Conservation (phyloP, 768 basidiomycete species). For the Gloeostereum incarnatum region DNA sequence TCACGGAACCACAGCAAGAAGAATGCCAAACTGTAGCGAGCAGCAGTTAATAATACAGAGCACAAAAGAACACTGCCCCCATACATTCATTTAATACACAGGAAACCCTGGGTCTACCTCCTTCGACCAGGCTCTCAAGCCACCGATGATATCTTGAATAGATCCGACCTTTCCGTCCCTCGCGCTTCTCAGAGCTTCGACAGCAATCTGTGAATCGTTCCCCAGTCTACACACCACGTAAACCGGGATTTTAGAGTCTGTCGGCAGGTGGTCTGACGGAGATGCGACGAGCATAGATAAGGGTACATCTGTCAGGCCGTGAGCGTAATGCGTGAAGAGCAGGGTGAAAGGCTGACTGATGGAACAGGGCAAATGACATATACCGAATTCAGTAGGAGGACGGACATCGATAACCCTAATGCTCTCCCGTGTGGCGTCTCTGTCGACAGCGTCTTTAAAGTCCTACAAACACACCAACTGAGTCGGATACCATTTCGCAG, state of each 20-base stretch:
- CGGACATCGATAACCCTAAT: slow-evolving; percentile 87
- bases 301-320: slow-evolving; percentile 52
- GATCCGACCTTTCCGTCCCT: slow-evolving; percentile 14
- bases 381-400: slow-evolving; percentile 71
- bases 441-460: slow-evolving; percentile 27
- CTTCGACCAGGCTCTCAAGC: slow-evolving; percentile 70
- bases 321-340: slow-evolving; percentile 4
- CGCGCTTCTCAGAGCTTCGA: slow-evolving; percentile 40
- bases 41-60: no score
- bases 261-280: slow-evolving; percentile 37
- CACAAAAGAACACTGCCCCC: neutral
- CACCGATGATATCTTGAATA: slow-evolving; percentile 70
- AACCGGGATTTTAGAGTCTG: slow-evolving; percentile 17
- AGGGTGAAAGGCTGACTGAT: slow-evolving; percentile 41
- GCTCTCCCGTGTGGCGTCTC: slow-evolving; percentile 13
- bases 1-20: no score
- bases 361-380: slow-evolving; percentile 71
- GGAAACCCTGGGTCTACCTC: slow-evolving; percentile 74
- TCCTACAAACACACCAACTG: slow-evolving; percentile 26
- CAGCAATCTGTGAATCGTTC: slow-evolving; percentile 91
- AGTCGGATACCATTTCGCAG: neutral
- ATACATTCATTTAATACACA: slow-evolving; percentile 45
- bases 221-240: slow-evolving; percentile 81
- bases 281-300: slow-evolving; percentile 53
- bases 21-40: no score